Conservation (phyloP, 768 basidiomycete genomes). For the Leccinum variicolor region DNA sequence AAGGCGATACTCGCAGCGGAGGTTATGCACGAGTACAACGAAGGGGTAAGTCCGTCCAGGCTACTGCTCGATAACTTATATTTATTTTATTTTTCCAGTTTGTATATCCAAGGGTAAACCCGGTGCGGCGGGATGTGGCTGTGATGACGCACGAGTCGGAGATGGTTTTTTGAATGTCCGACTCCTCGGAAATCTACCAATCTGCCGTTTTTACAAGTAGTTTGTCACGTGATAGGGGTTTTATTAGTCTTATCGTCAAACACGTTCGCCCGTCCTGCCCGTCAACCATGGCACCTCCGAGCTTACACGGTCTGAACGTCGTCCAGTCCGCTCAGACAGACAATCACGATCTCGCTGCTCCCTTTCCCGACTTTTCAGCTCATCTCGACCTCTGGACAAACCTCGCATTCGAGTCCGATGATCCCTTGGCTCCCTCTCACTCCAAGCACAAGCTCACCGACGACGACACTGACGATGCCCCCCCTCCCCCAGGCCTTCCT, state of each 20-base stretch:
- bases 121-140: constrained; percentile 70
- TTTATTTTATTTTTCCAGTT: constrained; percentile 46
- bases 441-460: constrained; percentile 34
- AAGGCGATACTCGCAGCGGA: constrained; percentile 71
- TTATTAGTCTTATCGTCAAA: constrained; percentile 13
- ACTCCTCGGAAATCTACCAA: neutral
- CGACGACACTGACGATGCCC: constrained; percentile 30
- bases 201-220: neutral
- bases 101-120: constrained; percentile 78
- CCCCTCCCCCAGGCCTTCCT: constrained; percentile 28
- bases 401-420: constrained; percentile 75
- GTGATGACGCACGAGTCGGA: constrained; percentile 87
- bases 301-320: constrained; percentile 78
- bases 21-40: constrained; percentile 82
- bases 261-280: neutral
- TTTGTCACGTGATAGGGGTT: constrained; percentile 10
- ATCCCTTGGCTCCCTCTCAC: constrained; percentile 42
- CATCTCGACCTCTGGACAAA: constrained; percentile 86
- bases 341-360: constrained; percentile 53
- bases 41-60: constrained; percentile 51
- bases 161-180: constrained; percentile 34
- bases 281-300: constrained; percentile 52
- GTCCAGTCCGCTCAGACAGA: constrained; percentile 51
- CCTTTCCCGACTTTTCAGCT: constrained; percentile 71
- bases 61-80: neutral